Base-by-base conservation (phyloP, 306 rosid species). In the Gleditsia sinensis region DNA sequence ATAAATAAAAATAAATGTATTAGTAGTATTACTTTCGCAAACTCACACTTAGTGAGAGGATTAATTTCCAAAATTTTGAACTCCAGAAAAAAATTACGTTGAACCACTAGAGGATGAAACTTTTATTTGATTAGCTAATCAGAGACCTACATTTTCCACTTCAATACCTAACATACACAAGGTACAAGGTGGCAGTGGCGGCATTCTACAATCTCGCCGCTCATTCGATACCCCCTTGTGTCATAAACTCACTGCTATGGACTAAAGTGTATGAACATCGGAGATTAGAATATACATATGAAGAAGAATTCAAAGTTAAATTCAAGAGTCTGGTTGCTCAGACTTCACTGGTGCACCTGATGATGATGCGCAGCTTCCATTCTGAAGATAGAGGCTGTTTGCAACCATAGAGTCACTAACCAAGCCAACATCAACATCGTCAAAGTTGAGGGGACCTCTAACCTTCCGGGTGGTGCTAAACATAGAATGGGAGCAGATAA, bases 351-450 rank as follows among this genome's bases (percentile, higher is more conserved):
- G 93, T 33, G 88, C 91, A 40, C 93, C 91, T 0, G 98, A 90
- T 1, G 97, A 85, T 43, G 99, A 86, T 40, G 86, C 93, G 33
- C 92, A 78, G 51, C 92, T 90, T 67, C 97, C 96, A 59, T 92
- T 95, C 78, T 87, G 97, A 77, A 87, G 90, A 82, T 85, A 90
- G 58, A 95, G 89, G 82, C 99, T 95, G 83, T 86, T 95, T 64
- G 99, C 96, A 70, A 95, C 99, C 91, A 90, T 83, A 16, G 98
- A 87, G 74, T 95, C 99, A 60, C 97, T 92, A 5, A 95, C 98
- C 85, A 95, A 81, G 43, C 98, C 99, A 11, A 77, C 93, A 67
- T 95, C 98, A 0, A 81, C 86, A 0, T 89, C 96, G 25, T 92
- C 99, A 0, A 90, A 95, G 74, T 92, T 90, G 64, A 95, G 92